phyloP scores from a whole-genome alignment of 108 stramenopile species.

The Tribonema minus region DNA sequence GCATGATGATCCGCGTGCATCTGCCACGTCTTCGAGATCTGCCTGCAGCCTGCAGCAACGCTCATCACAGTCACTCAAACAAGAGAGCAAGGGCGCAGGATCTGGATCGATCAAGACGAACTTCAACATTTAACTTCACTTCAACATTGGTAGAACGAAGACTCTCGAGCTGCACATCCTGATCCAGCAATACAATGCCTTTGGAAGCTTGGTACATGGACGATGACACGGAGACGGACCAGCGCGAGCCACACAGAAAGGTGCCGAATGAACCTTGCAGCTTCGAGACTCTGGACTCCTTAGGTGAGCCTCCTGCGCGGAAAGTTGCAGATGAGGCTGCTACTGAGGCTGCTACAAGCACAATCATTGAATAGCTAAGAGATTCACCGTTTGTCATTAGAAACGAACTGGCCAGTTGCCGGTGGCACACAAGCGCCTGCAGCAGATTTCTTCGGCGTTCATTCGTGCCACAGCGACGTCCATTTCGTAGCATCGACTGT shows the following conservation, averaged over 20 bases:
- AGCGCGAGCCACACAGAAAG: constrained; percentile 17
- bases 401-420: background rate
- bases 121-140: background rate
- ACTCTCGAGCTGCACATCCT: too few relatives aligned
- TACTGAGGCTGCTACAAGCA: background rate
- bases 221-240: constrained; percentile 26
- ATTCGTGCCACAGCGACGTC: background rate
- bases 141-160: too few relatives aligned
- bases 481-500: too few relatives aligned
- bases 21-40: background rate
- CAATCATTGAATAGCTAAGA: background rate
- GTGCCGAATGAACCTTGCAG: constrained; percentile 10
- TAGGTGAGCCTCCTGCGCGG: constrained; percentile 1
- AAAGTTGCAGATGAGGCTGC: background rate
- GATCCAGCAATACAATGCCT: background rate
- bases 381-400: background rate
- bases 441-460: background rate
- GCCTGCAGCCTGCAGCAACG: background rate
- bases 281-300: background rate
- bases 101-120: background rate
- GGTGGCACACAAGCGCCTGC: too few relatives aligned
- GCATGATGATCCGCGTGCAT: background rate
- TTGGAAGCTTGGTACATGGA: constrained; percentile 48
- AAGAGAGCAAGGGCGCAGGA: too few relatives aligned
- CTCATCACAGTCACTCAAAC: background rate